Evolutionary conservation across 495 filamentous ascomycete genomes (phyloP), one percentile per base, ranked within the genome.

Genomic region (Cryomyces antarcticus): DNA sequence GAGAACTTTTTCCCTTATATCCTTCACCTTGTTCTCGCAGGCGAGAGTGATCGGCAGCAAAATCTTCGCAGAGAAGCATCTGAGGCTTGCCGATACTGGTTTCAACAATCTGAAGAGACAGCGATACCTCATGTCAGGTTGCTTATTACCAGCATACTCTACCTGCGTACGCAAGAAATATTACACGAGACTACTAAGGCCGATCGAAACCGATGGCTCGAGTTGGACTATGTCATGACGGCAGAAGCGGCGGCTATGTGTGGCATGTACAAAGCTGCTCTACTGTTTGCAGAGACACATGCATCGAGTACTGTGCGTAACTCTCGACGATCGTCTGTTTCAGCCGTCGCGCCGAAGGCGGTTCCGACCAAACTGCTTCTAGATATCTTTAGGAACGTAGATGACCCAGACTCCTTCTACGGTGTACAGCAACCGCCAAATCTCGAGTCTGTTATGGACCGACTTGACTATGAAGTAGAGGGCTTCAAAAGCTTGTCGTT

Each of bases 401-500:
- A 94, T 57, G 89, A 97, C 55, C 87, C 86, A 10, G 89, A 97
- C 55, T 75, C 87, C 12, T 96, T 87, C 56, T 96, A 97, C 52
- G 89, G 89, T n/a, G 76, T 96, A 17, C 70, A 79, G 39, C 81
- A 92, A 56, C 71, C 69, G 24, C 71, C 83, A 7, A 81, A 73
- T 38, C 61, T 97, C 35, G 64, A 68, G 11, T 79, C 78, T 0
- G 77, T 95, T 6, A 67, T 93, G 49, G 73, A 80, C 28, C 75
- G 77, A 28, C 68, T 95, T n/a, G 86, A 94, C 50, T 88, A 93
- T 52, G 92, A 97, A 61, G 70, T 75, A 37, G 77, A 89, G 48
- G 87, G 87, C 0, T 67, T 77, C 48, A 94, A 93, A 53, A 88
- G 81, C 43, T 71, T 97, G 34, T 73, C 88, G 11, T 93, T 94